Evolutionary conservation across 192 early-diverging fungal genomes (phyloP), one percentile per base, ranked within the genome.

Genomic region (Umbelopsis sp.): DNA sequence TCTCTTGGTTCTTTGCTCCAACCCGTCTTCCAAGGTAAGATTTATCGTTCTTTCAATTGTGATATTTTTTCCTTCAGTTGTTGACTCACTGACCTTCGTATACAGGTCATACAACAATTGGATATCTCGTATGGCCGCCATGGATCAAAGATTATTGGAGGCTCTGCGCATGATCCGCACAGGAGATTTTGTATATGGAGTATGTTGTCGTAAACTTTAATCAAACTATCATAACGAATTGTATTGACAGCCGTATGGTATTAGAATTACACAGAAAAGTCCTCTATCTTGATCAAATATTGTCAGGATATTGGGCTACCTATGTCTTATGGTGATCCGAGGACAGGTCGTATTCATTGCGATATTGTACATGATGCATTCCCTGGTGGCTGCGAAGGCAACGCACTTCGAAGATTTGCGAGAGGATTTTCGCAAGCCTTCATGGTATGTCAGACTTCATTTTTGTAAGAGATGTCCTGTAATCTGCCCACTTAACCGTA

Each of bases 1-100:
- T 75, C 52, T 83, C 83, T 12, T 90, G 86, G 86, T 68, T 90
- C 35, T 89, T 76, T 76, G 84, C 81, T 46, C 76, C 87, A 15
- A 4, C 74, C 7, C 73, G 85, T 18, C 41, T 86, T 35, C 81
- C 89, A 66, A 83, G 74, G 85, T 86, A 79, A 74, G 71, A 46
- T 33, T 12, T 16, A 46, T 48, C 11, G 11, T 30, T 12, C 33
- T 46, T 15, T n/a, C 20, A 30, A 21, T 22, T 22, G 21, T 35
- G 3, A 2, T 20, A 16, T 4, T 46, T 47, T 30, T 27, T 65
- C 8, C 45, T 30, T 30, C 27, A 3, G 1, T 75, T 46, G 50
- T 41, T 46, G 4, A 49, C 16, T n/a, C 25, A 25, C 21, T 47
- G 12, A 44, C 37, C 25, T 2, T 41, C n/a, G 5, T 13, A 65